Evolutionary conservation across 2,329 filamentous ascomycete genomes (phyloP), one percentile per base, ranked within the genome.

Genomic region (Aspergillus tamarii): DNA sequence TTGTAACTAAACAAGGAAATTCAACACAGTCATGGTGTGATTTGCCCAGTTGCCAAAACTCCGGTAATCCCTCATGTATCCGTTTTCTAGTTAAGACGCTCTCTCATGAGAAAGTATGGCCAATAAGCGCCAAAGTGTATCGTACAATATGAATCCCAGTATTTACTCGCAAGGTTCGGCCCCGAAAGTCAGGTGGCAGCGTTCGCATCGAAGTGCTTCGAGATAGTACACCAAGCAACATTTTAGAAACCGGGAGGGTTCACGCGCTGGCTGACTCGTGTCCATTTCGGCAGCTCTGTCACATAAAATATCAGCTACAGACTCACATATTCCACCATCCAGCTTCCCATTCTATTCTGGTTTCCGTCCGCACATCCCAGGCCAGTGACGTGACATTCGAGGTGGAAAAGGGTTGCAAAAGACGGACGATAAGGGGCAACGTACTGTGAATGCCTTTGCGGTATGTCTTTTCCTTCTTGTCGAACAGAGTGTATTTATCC

Each of bases 401-500:
- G 11, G 21, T 12, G 10, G 19, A 19, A 28, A n/a, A 28, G 8
- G 21, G n/a, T 11, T 11, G 28, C 4, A 23, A 28, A 21, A 14
- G n/a, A 48, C 28, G 16, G 14, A 3, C 36, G 32, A 32, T 16
- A 30, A 21, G 43, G 16, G 14, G 46, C 4, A 32, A 60, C 45
- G 30, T 86, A 97, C 94, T 98, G 82, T 98, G 94, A 78, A 99
- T 94, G 61, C 93, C 92, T 88, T 99, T 99, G 77, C 95, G 86
- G 80, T 98, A 99, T 73, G 88, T 89, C 88, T 94, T 96, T 78
- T 91, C 93, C 81, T 98, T 97, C 72, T 94, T 89, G 80, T 97
- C 94, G 80, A 98, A 99, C 74, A 99, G 91, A 32, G 93, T 97
- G 83, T 99, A 99, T 83, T 99, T 99, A 83, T 99, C 95, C 80